Evolutionary conservation across 73 alveolate genomes (phyloP).

Genomic region (Stentor roeselii): DNA sequence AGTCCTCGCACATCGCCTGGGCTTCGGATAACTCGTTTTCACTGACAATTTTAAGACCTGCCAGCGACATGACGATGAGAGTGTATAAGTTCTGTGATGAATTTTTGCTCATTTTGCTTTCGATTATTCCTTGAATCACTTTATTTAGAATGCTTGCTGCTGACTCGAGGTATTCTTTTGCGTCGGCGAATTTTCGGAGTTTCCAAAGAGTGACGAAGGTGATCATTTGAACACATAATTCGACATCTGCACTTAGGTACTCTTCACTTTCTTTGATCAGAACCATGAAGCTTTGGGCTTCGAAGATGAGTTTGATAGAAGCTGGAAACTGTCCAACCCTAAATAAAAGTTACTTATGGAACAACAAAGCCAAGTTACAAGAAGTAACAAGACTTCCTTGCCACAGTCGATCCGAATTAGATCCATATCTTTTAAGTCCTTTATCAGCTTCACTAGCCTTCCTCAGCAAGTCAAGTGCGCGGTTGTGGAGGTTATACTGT

Average conservation of each 20-base stretch:
- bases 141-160: background rate
- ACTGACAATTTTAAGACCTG: background rate
- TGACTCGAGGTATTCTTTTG: slow-evolving; percentile 4
- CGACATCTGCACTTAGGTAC: slow-evolving; percentile 13
- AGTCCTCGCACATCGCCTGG: background rate
- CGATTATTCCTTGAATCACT: background rate
- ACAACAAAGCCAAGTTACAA: background rate
- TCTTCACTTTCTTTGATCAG: background rate
- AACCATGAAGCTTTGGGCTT: slow-evolving; percentile 6
- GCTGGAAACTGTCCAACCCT: slow-evolving; percentile 23
- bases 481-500: background rate
- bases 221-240: slow-evolving; percentile 3
- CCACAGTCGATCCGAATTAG: background rate
- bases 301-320: slow-evolving; percentile 6
- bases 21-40: background rate
- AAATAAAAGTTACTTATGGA: slow-evolving; percentile 12
- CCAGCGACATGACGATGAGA: slow-evolving; percentile 9
- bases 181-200: background rate
- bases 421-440: slow-evolving; percentile 15
- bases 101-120: background rate
- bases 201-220: slow-evolving; percentile 12
- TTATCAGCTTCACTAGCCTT: slow-evolving; percentile 21
- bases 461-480: background rate
- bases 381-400: slow-evolving; percentile 14
- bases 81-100: slow-evolving; percentile 7